phyloP scores from a whole-genome alignment of 2,329 filamentous ascomycete species.

The Trichoderma atroviride region DNA sequence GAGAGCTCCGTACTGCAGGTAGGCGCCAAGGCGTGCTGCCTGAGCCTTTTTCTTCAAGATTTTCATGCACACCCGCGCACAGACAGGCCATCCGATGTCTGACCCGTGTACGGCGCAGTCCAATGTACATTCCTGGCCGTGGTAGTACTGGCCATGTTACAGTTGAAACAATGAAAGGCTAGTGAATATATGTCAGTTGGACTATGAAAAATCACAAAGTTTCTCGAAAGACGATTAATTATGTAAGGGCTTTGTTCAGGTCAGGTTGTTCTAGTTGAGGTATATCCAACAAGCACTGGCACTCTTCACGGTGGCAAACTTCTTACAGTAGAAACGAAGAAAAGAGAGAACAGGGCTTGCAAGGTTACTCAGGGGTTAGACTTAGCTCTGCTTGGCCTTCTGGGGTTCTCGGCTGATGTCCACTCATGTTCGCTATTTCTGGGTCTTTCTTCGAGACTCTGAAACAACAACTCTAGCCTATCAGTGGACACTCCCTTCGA shows the following conservation, averaged over 20 bases:
- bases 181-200: no score
- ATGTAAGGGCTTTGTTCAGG: no score
- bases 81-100: slow-evolving; percentile 1
- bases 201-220: no score
- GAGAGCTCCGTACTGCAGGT: background rate
- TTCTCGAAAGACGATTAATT: no score
- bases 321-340: background rate
- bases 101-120: background rate
- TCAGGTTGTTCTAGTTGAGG: no score
- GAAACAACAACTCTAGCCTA: slow-evolving; percentile 29
- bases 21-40: background rate
- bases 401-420: slow-evolving; percentile 22
- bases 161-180: no score
- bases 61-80: slow-evolving; percentile 4
- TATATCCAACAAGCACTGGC: background rate
- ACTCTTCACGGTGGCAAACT: slow-evolving; percentile 6
- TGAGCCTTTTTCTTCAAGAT: background rate
- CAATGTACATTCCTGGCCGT: slow-evolving; percentile 14
- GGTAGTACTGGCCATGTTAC: background rate
- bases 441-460: slow-evolving; percentile 23
- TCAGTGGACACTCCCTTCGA: slow-evolving; percentile 28
- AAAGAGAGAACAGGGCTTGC: background rate
- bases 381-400: slow-evolving; percentile 6
- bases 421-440: slow-evolving; percentile 16
- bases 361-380: slow-evolving; percentile 24